Percentiles rank a stretch among this genome's conserved stretches.
Evolutionary conservation across 495 filamentous ascomycete genomes (phyloP).

Genomic region (Alectoria sarmentosa): DNA sequence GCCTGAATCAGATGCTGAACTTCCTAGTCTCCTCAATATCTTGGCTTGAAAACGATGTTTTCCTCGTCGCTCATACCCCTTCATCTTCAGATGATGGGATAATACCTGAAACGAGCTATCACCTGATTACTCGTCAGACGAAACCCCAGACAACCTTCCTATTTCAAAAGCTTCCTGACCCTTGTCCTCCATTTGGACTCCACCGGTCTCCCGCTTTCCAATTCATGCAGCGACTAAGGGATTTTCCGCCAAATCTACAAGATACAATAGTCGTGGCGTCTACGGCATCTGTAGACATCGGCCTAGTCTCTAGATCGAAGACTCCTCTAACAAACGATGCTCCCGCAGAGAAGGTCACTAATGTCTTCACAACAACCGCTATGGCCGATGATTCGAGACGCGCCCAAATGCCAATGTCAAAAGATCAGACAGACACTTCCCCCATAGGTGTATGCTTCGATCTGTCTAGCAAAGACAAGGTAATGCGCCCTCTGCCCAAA

Average conservation of each 20-base stretch:
- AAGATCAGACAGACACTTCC: conserved; percentile 59
- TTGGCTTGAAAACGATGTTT: conserved; percentile 86
- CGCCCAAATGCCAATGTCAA: conserved; percentile 63
- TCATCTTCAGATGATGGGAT: conserved; percentile 48
- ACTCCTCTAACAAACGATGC: conserved; percentile 54
- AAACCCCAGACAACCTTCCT: conserved; percentile 44
- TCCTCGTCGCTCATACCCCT: conserved; percentile 70
- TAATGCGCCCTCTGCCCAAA: conserved; percentile 66
- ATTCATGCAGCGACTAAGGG: conserved; percentile 62
- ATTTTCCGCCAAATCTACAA: conserved; percentile 69
- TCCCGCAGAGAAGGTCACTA: conserved; percentile 50
- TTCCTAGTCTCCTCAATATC: conserved; percentile 69
- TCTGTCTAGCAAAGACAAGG: conserved; percentile 71
- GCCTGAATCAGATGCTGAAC: conserved; percentile 20
- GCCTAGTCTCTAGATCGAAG: conserved; percentile 63
- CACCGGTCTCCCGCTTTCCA: conserved; percentile 65
- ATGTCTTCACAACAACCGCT: conserved; percentile 64
- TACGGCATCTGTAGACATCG: conserved; percentile 70
- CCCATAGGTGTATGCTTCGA: conserved; percentile 77
- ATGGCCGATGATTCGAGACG: conserved; percentile 70
- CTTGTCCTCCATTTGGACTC: conserved; percentile 60
- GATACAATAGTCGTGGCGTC: conserved; percentile 77
- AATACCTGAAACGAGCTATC: conserved; percentile 57
- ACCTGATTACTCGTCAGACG: conserved; percentile 62
- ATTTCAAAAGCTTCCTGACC: conserved; percentile 66